Conservation (phyloP, 2,329 filamentous ascomycete genomes). For the Didymella segeticola region DNA sequence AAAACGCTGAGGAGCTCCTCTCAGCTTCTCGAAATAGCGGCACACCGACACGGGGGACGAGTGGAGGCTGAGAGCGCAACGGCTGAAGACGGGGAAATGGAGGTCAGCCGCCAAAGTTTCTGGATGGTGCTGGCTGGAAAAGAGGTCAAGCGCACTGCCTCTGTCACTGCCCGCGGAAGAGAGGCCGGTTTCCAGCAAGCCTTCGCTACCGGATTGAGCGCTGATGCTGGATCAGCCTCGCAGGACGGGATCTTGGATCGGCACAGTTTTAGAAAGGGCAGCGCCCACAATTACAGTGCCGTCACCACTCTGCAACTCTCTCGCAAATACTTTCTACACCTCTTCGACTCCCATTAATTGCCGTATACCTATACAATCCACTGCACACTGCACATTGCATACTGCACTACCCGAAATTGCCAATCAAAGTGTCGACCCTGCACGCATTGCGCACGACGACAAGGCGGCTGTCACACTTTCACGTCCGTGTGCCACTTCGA, state of each 20-base stretch:
- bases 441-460: conserved; percentile 13
- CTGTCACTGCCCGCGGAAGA: conserved; percentile 10
- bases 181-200: conserved; percentile 5
- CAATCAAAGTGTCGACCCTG: conserved; percentile 18
- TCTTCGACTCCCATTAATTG: not conserved
- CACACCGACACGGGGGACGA: not conserved
- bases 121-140: conserved; percentile 12
- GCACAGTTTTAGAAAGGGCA: conserved; percentile 17
- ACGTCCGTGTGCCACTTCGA: conserved; percentile 15
- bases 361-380: not conserved
- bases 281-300: conserved; percentile 11
- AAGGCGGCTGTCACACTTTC: conserved; percentile 19
- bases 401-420: not conserved
- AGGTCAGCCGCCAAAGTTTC: conserved; percentile 7
- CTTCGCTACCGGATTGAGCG: conserved; percentile 16
- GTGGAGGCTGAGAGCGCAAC: no score
- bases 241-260: conserved; percentile 14
- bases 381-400: not conserved
- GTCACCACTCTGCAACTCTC: conserved; percentile 14
- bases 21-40: conserved; percentile 13
- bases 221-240: conserved; percentile 15
- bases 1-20: conserved; percentile 8
- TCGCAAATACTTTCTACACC: conserved; percentile 2
- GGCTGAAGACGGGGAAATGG: conserved; percentile 8
- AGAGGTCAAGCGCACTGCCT: not conserved